Base-by-base conservation (phyloP, 2,329 filamentous ascomycete species). In the Botrytis hyacinthi region DNA sequence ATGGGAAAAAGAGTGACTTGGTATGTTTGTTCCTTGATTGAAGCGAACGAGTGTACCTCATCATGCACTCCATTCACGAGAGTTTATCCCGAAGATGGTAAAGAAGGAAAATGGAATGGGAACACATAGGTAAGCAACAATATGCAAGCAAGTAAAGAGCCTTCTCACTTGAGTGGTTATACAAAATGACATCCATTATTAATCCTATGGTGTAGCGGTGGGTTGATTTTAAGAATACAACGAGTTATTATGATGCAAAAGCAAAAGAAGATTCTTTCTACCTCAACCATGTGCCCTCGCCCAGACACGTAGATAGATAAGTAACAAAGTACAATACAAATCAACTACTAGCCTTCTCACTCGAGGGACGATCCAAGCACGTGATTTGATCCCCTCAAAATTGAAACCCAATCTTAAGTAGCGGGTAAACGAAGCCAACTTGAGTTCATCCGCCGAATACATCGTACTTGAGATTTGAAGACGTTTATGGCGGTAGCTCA, bases 91-190 rank as follows among this genome's bases (percentile, higher is more conserved):
- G 65, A n/a, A 40, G 14, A 40, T 9, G 14, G 65, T 29, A 67
- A 67, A 51, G 32, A 40, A 67, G 35, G 26, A 51, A 35, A 67
- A 67, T 40, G 26, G 32, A 67, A 67, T 20, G 32, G 65, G 32
- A 54, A 67, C 46, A 54, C 63, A 67, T 37, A 67, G 63, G 48
- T 29, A 40, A 67, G 65, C 65, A 67, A 67, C 46, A 67, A 40
- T 29, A 54, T 67, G 65, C 65, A 54, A 51, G 63, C 7, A 67
- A 51, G 32, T 35, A 20, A 37, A 51, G 4, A 14, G 32, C 46
- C 16, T n/a, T 67, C 46, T 67, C 65, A 63, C 46, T 51, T 16
- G 26, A 54, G 26, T 32, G 16, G 32, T 16, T 37, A 22, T 10
- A 40, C 22, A 20, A 51, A 4, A 16, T 54, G 26, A 1, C 26